Base-by-base conservation (phyloP, 2,329 filamentous ascomycete genomes). In the Monilinia laxa region DNA sequence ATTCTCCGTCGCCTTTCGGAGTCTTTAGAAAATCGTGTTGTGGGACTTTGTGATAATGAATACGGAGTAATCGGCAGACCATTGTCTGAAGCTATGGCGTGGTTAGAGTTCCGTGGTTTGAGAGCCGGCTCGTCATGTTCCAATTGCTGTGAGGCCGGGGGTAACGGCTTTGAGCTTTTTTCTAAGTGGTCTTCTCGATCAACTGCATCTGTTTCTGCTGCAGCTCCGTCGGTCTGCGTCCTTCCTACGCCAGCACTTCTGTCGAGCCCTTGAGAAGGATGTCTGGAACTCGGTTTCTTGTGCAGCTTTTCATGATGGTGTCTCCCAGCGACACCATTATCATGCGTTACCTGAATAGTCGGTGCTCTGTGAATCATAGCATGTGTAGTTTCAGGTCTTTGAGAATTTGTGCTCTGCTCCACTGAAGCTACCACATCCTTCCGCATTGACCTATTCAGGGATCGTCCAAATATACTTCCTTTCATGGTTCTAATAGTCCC, bases 401-500 rank as follows among this genome's bases (percentile, higher is more conserved):
- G 66, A n/a, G 65, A 49, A 54, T 74, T n/a, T 73, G 77, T 60
- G 75, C 74, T 68, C 55, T 71, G 76, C 40, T 76, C 76, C 31
- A 68, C 75, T 23, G 72, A 71, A 66, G 78, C 42, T 51, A 58
- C 75, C 76, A 81, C 73, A 80, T 77, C 71, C 78, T 79, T 78
- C 70, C 80, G 76, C 71, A 77, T 77, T 49, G 78, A 79, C 73
- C 68, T 79, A 75, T 69, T 81, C 35, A 65, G 38, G 79, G 51
- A 82, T 66, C 84, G 81, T n/a, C 90, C 88, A 76, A 96, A 93
- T 38, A 97, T 88, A 77, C 90, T 95, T 35, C 90, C 88, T 70
- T 84, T 86, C 70, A 91, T 81, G 74, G 86, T 91, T 71, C 85
- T 87, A 51, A 89, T 79, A 0, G 90, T 93, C 20, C 89, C 90